phyloP scores from a whole-genome alignment of 2,329 filamentous ascomycete genomes.

The Botrytis deweyae region DNA sequence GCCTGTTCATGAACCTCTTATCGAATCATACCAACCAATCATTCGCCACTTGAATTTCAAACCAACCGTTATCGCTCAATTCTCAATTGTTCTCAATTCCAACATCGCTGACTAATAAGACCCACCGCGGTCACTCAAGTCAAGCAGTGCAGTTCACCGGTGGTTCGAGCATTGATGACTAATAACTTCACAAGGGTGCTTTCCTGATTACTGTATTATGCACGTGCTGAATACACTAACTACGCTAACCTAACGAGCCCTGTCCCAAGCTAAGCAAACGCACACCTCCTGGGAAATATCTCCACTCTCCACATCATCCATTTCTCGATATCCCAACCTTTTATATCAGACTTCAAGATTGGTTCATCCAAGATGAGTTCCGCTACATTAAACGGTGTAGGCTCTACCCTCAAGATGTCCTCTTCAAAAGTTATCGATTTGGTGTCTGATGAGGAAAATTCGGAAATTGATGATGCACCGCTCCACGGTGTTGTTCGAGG shows the following conservation, averaged over 20 bases:
- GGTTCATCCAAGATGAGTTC: background rate
- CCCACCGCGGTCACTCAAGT: no score
- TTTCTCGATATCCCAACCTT: background rate
- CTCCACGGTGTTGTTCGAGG: background rate
- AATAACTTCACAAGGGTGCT: background rate
- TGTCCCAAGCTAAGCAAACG: background rate
- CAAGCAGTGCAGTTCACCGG: no score
- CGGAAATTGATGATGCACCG: background rate
- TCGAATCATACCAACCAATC: background rate
- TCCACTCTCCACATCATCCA: background rate
- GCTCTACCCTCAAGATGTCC: slow-evolving; percentile 9
- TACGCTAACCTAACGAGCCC: background rate
- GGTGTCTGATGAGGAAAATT: slow-evolving; percentile 5
- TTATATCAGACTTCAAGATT: background rate
- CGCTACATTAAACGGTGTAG: slow-evolving; percentile 10
- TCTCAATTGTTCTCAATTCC: no score
- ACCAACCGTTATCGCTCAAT: background rate
- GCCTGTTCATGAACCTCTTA: background rate
- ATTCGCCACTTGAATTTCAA: background rate
- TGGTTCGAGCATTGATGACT: background rate
- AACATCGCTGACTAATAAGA: background rate
- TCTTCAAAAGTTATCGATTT: slow-evolving; percentile 16
- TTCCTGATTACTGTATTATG: background rate
- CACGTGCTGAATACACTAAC: background rate
- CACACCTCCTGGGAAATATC: background rate